These are phyloP conservation scores for Ustilago shanxiensis DNA, from an alignment of 1,284 basidiomycete species.

Conservation along the genomic window DNA sequence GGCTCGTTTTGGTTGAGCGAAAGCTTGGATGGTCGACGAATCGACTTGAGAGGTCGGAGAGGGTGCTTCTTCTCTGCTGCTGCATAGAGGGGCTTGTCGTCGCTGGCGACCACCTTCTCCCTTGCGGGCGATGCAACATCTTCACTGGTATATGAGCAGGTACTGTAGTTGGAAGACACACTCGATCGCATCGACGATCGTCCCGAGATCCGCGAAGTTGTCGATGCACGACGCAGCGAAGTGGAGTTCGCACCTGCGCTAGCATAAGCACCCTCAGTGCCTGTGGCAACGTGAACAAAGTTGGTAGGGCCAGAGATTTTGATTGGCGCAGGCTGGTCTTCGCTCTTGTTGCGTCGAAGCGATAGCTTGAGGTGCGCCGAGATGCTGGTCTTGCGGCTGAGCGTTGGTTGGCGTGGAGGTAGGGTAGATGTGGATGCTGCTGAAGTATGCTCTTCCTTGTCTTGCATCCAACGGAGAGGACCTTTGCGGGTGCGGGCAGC, in stretches of 20 bases:
- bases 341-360: conserved; percentile 22
- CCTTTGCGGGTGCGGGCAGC: conserved; percentile 17
- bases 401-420: conserved; percentile 11
- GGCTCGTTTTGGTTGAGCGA: conserved; percentile 4
- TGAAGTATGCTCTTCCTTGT: conserved; percentile 33
- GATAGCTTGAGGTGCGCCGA: conserved; percentile 35
- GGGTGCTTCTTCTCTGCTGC: conserved; percentile 13
- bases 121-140: not conserved
- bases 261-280: conserved; percentile 5
- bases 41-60: conserved; percentile 33
- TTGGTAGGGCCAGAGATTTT: conserved; percentile 33
- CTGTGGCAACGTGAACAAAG: conserved; percentile 39
- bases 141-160: not conserved
- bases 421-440: not conserved
- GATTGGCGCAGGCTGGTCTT: conserved; percentile 12
- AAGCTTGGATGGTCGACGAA: conserved; percentile 26
- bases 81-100: conserved; percentile 19
- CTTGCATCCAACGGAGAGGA: conserved; percentile 28
- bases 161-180: conserved; percentile 7
- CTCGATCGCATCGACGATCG: conserved; percentile 18
- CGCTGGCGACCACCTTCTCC: not conserved
- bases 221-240: conserved; percentile 18
- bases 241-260: not conserved
- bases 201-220: not conserved
- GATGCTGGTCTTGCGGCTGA: conserved; percentile 39